Evolutionary conservation across 345 rosid genomes (phyloP).

Genomic region (Salix purpurea): DNA sequence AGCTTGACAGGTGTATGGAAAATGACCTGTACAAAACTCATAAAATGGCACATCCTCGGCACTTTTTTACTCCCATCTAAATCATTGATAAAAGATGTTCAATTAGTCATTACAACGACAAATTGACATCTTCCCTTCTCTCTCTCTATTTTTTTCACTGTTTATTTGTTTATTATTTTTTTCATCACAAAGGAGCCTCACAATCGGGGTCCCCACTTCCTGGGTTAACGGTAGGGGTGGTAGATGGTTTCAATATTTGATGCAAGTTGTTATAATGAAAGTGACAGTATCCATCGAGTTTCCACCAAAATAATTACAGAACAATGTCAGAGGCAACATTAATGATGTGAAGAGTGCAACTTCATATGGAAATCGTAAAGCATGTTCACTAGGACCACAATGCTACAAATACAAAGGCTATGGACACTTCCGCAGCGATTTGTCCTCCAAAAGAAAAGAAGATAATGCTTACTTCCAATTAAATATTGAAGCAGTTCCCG

Average conservation of each 20-base stretch:
- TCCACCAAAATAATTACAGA: no score
- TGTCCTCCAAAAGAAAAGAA: background rate
- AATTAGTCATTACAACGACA: background rate
- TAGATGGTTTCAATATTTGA: background rate
- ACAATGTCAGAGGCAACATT: background rate
- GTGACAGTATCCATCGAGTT: no score
- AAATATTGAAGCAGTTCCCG: no score
- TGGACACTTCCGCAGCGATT: background rate
- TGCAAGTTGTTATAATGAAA: no score
- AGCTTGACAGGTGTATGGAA: background rate
- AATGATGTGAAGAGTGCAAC: background rate
- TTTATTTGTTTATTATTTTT: background rate
- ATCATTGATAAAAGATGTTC: background rate
- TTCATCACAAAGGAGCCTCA: background rate
- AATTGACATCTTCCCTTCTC: background rate
- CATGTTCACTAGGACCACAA: background rate
- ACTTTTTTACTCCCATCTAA: background rate
- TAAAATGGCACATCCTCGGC: background rate
- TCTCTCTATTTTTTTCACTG: background rate
- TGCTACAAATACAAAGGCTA: background rate
- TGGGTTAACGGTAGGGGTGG: background rate
- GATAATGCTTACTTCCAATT: no score
- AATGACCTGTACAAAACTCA: background rate
- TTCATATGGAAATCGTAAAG: no score
- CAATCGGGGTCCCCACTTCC: background rate